Percentiles rank a stretch among this genome's conserved stretches.
Evolutionary conservation across 495 filamentous ascomycete species (phyloP).

Genomic region (Friedmanniomyces endolithicus): DNA sequence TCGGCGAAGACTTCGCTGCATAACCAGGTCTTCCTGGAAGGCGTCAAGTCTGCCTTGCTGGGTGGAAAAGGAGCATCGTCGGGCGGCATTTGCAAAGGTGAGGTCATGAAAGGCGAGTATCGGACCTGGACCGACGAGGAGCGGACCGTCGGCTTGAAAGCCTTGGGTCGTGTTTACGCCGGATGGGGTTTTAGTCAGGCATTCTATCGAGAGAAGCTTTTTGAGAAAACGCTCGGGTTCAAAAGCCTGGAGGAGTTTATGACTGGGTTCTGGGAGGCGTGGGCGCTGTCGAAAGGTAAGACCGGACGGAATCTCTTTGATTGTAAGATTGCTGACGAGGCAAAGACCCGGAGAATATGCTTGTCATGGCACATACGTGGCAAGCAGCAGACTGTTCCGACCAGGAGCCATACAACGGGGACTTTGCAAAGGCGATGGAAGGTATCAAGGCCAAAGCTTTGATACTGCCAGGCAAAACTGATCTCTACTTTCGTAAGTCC

Average conservation of each 20-base stretch:
- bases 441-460: constrained; percentile 56
- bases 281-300: constrained; percentile 52
- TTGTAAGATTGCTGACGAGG: not conserved
- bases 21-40: constrained; percentile 59
- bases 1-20: constrained; percentile 55
- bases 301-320: not conserved
- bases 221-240: constrained; percentile 46
- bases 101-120: constrained; percentile 29
- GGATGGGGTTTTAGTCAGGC: constrained; percentile 50
- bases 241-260: constrained; percentile 57
- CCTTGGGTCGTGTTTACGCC: constrained; percentile 59
- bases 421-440: constrained; percentile 51
- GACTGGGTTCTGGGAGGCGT: constrained; percentile 58
- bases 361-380: constrained; percentile 62
- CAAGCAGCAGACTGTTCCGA: constrained; percentile 53
- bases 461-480: constrained; percentile 52
- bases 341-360: constrained; percentile 52
- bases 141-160: constrained; percentile 50
- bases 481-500: constrained; percentile 58
- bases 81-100: constrained; percentile 35
- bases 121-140: constrained; percentile 45
- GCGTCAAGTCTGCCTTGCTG: constrained; percentile 54
- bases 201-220: constrained; percentile 56
- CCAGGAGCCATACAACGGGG: constrained; percentile 51
- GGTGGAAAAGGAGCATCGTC: constrained; percentile 46